These are phyloP conservation scores for Ustilago shanxiensis DNA, from an alignment of 1,284 basidiomycete genomes.

Conservation along the genomic window DNA sequence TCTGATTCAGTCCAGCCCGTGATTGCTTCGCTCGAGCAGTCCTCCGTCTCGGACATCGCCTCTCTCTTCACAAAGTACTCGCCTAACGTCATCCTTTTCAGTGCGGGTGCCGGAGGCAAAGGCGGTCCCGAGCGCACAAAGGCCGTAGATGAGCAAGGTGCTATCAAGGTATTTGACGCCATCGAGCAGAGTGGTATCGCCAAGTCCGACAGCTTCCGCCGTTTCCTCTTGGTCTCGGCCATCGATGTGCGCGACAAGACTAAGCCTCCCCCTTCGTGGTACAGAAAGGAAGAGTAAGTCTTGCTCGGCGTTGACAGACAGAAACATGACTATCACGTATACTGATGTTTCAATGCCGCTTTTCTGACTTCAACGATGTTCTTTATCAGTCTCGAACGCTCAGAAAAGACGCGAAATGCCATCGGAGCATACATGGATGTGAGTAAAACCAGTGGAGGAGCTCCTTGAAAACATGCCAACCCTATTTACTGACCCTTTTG, in stretches of 20 bases:
- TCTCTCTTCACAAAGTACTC: constrained; percentile 74
- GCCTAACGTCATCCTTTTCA: constrained; percentile 76
- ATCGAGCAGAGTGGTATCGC: constrained; percentile 74
- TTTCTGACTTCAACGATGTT: too few species aligned
- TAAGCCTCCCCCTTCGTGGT: constrained; percentile 68
- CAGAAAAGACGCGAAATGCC: constrained; percentile 66
- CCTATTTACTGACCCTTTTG: too few species aligned
- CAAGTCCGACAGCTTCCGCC: constrained; percentile 72
- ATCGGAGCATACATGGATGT: constrained; percentile 59
- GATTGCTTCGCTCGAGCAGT: constrained; percentile 77
- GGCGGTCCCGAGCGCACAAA: constrained; percentile 77
- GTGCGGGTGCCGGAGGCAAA: constrained; percentile 80
- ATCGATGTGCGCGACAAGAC: constrained; percentile 76
- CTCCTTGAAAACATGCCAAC: too few species aligned
- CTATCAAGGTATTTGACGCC: constrained; percentile 80
- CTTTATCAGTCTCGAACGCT: constrained; percentile 41
- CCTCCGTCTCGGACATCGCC: constrained; percentile 73
- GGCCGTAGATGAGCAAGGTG: constrained; percentile 79
- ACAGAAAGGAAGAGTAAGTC: constrained; percentile 69
- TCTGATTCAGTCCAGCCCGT: constrained; percentile 73
- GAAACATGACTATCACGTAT: not conserved
- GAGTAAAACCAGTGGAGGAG: constrained; percentile 1
- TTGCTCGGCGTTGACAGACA: constrained; percentile 56
- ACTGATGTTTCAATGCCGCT: not conserved
- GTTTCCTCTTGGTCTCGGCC: constrained; percentile 77